Conservation (phyloP, 1,139 yeast species). For the Nematodospora anomalae region DNA sequence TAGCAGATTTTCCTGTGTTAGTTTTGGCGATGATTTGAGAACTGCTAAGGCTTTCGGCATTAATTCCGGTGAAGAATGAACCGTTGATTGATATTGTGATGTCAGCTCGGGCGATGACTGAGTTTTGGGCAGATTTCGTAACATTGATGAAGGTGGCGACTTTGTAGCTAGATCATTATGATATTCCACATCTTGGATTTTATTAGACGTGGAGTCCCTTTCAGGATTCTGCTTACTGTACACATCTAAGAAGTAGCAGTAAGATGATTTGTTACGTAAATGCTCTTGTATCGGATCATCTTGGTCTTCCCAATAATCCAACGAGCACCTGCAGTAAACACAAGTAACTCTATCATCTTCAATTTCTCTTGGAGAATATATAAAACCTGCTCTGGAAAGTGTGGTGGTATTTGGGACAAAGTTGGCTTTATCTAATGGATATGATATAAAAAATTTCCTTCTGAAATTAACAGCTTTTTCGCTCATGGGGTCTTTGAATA, state of each 20-base stretch:
- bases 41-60: not conserved
- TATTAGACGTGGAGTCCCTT: not conserved
- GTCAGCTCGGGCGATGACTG: not conserved
- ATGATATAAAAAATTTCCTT: constrained; percentile 50
- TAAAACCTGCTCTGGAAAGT: constrained; percentile 56
- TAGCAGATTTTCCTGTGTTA: not conserved
- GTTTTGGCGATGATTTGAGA: not conserved
- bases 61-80: not conserved
- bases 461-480: constrained; percentile 44
- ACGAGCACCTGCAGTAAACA: constrained; percentile 64
- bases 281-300: constrained; percentile 68
- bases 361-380: constrained; percentile 41
- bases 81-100: not conserved
- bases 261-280: constrained; percentile 36
- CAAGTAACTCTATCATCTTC: constrained; percentile 70
- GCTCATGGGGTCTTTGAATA: constrained; percentile 28
- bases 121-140: not conserved
- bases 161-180: not conserved
- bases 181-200: not conserved
- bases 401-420: constrained; percentile 39
- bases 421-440: constrained; percentile 51
- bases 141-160: not conserved
- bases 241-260: constrained; percentile 48
- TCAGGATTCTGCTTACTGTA: constrained; percentile 4
- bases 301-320: constrained; percentile 70